Conservation (phyloP, 164 flowering plant genomes). For the Tinospora cordifolia region DNA sequence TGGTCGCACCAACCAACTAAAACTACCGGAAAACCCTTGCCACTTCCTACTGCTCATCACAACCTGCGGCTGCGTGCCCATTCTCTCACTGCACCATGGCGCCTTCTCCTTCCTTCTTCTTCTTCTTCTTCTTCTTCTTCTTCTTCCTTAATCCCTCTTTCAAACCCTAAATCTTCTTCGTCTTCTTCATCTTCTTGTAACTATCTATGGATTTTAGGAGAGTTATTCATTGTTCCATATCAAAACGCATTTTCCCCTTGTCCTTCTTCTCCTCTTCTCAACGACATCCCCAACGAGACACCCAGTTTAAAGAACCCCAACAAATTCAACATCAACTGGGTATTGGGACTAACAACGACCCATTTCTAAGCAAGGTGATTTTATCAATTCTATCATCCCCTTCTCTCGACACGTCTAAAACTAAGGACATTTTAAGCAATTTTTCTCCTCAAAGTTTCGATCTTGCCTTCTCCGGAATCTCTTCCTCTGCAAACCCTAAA, state of each 20-base stretch:
- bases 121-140: neutral
- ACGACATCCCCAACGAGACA: conserved; percentile 8
- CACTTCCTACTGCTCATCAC: neutral
- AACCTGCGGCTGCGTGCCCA: too few relatives aligned
- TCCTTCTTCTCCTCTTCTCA: conserved; percentile 14
- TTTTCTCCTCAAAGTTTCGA: conserved; percentile 47
- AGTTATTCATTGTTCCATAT: conserved; percentile 4
- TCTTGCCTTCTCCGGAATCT: conserved; percentile 26
- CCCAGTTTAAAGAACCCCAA: neutral
- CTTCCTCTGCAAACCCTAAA: conserved; percentile 34
- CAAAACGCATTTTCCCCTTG: conserved; percentile 10
- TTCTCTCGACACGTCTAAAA: conserved; percentile 36
- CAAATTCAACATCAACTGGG: conserved; percentile 10
- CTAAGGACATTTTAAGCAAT: conserved; percentile 24
- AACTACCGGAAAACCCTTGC: too few relatives aligned
- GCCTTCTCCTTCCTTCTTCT: neutral
- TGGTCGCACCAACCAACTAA: too few relatives aligned
- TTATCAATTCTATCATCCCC: conserved; percentile 44
- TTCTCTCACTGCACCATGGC: too few relatives aligned
- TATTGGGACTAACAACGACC: conserved; percentile 4
- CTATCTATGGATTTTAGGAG: conserved; percentile 27
- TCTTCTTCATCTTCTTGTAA: neutral
- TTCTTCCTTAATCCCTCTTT: neutral
- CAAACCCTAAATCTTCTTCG: neutral
- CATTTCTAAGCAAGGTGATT: conserved; percentile 22